Percentiles rank a stretch among this genome's conserved stretches.
These are phyloP conservation scores for Komagataella phaffii DNA, from an alignment of 805 yeast species.

Conservation along the genomic window DNA sequence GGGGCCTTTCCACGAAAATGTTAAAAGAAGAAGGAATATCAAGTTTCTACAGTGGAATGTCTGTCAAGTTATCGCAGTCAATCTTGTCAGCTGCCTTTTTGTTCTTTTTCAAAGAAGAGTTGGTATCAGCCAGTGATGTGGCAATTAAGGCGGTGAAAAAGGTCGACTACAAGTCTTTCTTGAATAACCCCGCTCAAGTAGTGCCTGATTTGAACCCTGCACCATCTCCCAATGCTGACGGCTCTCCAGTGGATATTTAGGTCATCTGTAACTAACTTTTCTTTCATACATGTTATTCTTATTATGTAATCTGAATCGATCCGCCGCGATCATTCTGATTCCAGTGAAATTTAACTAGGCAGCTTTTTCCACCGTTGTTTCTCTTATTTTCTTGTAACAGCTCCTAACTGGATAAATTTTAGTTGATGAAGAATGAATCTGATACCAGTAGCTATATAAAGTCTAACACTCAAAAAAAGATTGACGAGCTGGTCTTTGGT, in stretches of 20 bases:
- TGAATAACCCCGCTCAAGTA: background rate
- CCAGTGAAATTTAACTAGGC: background rate
- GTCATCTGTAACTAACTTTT: background rate
- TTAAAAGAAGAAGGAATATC: constrained; percentile 56
- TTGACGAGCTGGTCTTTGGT: constrained; percentile 21
- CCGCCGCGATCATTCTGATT: background rate
- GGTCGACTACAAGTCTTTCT: constrained; percentile 2
- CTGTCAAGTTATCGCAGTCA: constrained; percentile 69
- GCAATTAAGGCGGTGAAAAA: constrained; percentile 27
- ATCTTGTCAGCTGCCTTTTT: constrained; percentile 82
- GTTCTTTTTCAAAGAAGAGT: constrained; percentile 82
- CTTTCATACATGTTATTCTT: background rate
- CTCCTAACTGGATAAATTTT: background rate
- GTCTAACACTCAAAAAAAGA: constrained; percentile 17
- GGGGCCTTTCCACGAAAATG: constrained; percentile 41
- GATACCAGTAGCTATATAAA: background rate
- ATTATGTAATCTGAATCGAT: background rate
- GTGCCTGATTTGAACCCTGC: background rate
- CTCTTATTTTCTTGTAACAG: background rate
- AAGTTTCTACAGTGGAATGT: constrained; percentile 73
- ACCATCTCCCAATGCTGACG: background rate
- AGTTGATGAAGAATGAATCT: background rate
- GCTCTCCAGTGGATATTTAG: background rate
- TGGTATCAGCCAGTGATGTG: constrained; percentile 44
- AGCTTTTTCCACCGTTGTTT: background rate